These are phyloP conservation scores for Euphorbia corollata DNA, from an alignment of 441 rosid genomes.

Conservation along the genomic window DNA sequence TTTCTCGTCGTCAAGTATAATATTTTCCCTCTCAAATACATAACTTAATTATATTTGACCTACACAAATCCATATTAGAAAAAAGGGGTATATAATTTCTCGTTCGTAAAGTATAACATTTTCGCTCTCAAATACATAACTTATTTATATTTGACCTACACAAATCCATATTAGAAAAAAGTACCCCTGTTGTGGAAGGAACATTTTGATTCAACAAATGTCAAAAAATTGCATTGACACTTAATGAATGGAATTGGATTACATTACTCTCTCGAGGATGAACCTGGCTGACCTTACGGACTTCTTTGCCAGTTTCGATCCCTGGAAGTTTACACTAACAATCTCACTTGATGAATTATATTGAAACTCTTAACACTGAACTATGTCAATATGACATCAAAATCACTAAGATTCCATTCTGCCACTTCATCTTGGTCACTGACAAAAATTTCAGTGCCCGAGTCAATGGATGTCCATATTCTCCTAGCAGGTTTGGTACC, in stretches of 20 bases:
- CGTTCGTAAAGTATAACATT: too few relatives aligned
- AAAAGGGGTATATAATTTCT: too few relatives aligned
- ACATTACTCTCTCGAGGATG: constrained; percentile 2
- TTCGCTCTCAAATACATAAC: too few relatives aligned
- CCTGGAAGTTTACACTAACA: constrained; percentile 4
- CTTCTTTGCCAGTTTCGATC: constrained; percentile 18
- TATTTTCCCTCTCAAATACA: too few relatives aligned
- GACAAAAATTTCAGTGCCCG: constrained; percentile 73
- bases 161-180: too few relatives aligned
- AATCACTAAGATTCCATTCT: constrained; percentile 65
- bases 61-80: too few relatives aligned
- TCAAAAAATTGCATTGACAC: background rate
- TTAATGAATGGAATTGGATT: constrained; percentile 9
- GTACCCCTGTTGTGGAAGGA: background rate
- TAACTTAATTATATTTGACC: too few relatives aligned
- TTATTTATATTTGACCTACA: too few relatives aligned
- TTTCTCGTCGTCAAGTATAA: too few relatives aligned
- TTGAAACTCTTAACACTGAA: background rate
- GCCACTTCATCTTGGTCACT: constrained; percentile 56
- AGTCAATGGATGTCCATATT: constrained; percentile 65
- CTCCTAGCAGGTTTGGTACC: constrained; percentile 53
- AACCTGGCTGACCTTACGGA: constrained; percentile 22
- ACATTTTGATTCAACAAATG: constrained; percentile 1
- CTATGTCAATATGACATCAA: constrained; percentile 44
- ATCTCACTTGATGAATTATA: too few relatives aligned